These are phyloP conservation scores for Boletus pseudo-olivaceus DNA, from an alignment of 768 basidiomycete genomes.

Conservation along the genomic window DNA sequence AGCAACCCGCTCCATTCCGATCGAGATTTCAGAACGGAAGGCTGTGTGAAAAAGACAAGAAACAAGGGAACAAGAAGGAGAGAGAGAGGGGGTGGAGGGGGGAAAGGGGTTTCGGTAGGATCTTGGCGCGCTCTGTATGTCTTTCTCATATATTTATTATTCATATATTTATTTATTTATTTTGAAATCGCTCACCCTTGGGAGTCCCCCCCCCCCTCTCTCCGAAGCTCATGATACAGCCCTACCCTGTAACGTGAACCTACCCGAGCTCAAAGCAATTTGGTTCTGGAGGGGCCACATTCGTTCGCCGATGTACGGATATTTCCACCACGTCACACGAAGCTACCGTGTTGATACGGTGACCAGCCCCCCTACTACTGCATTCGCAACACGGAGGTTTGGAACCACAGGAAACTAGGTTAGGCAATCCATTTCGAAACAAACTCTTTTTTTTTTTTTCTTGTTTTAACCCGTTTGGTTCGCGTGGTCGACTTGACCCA, in stretches of 20 bases:
- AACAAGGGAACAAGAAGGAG: neutral
- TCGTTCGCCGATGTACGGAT: conserved; percentile 11
- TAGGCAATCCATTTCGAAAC: conserved; percentile 2
- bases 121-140: neutral
- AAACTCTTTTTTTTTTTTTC: neutral
- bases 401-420: conserved; percentile 4
- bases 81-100: neutral
- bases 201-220: too few species aligned
- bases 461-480: neutral
- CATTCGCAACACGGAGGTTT: conserved; percentile 4
- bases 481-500: neutral
- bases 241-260: neutral
- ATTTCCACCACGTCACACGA: conserved; percentile 16
- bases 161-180: neutral
- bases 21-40: neutral
- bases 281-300: neutral
- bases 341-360: conserved; percentile 19
- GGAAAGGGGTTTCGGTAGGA: neutral
- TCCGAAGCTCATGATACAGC: too few species aligned
- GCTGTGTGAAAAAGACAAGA: neutral
- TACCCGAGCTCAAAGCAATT: conserved; percentile 3
- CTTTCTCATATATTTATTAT: neutral
- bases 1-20: conserved; percentile 9
- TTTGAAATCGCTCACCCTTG: neutral
- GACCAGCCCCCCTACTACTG: neutral